Conservation (phyloP, 345 rosid species). For the Brassica rapa region DNA sequence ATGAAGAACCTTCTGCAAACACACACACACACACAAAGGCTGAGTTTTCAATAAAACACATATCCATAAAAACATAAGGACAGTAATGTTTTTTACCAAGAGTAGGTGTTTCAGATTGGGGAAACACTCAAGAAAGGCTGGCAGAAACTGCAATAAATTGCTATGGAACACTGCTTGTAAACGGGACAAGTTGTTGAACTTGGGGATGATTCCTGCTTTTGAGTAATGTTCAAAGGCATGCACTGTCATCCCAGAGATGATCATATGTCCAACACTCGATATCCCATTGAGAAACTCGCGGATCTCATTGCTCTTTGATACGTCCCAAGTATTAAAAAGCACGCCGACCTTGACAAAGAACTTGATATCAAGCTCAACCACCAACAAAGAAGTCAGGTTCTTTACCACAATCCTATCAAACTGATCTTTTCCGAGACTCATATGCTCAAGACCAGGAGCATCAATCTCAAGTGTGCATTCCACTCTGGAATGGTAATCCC, state of each 20-base stretch:
- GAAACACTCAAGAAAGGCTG: conserved; percentile 14
- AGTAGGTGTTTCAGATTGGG: conserved; percentile 27
- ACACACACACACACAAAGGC: background rate
- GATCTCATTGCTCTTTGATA: conserved; percentile 13
- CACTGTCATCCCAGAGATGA: conserved; percentile 6
- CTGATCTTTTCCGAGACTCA: conserved; percentile 7
- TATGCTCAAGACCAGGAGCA: background rate
- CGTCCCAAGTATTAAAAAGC: background rate
- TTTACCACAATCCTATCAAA: conserved; percentile 2
- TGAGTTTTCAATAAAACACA: background rate
- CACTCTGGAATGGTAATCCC: background rate
- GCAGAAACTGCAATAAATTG: background rate
- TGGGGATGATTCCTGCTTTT: background rate
- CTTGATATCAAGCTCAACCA: conserved; percentile 1
- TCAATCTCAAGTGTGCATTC: conserved; percentile 9
- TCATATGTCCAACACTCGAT: conserved; percentile 7
- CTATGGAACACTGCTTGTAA: background rate
- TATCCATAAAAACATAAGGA: background rate
- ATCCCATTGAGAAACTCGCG: background rate
- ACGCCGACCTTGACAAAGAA: background rate
- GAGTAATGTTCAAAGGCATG: conserved; percentile 9
- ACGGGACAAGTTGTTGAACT: conserved; percentile 8
- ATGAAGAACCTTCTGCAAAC: background rate
- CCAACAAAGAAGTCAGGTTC: conserved; percentile 11
- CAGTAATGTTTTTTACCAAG: conserved; percentile 1